Percentiles rank a stretch among this genome's conserved stretches.
phyloP scores from a whole-genome alignment of 2,329 filamentous ascomycete species.

The Microdochium trichocladiopsis region DNA sequence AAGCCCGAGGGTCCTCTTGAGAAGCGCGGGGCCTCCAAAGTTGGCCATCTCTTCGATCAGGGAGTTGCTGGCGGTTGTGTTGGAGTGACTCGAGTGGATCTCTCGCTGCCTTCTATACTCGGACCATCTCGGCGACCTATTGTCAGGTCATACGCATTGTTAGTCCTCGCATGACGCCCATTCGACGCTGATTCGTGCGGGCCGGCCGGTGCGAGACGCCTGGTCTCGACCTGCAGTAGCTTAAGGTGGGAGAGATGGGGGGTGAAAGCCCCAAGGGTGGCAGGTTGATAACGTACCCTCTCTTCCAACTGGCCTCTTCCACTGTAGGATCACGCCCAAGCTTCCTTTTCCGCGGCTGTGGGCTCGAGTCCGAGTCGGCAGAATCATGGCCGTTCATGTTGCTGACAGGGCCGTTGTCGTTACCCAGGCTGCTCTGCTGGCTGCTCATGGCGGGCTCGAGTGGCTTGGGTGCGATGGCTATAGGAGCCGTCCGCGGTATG shows the following conservation, averaged over 20 bases:
- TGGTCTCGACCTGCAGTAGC: slow-evolving; percentile 7
- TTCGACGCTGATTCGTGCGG: neutral
- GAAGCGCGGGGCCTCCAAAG: slow-evolving; percentile 56
- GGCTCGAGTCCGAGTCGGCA: slow-evolving; percentile 49
- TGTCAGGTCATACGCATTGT: slow-evolving; percentile 39
- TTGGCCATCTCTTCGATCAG: slow-evolving; percentile 66
- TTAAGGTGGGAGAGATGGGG: slow-evolving; percentile 22
- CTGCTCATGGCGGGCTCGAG: slow-evolving; percentile 35
- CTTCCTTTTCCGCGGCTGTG: slow-evolving; percentile 74
- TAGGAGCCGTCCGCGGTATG: slow-evolving; percentile 53
- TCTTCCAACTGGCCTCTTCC: slow-evolving; percentile 56
- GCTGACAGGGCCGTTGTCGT: slow-evolving; percentile 40
- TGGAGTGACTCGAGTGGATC: slow-evolving; percentile 52
- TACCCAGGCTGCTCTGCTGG: slow-evolving; percentile 34
- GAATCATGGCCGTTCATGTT: slow-evolving; percentile 46
- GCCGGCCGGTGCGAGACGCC: slow-evolving; percentile 11
- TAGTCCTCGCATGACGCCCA: slow-evolving; percentile 24
- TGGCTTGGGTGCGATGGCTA: slow-evolving; percentile 58
- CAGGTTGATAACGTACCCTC: slow-evolving; percentile 45
- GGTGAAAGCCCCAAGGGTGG: slow-evolving; percentile 6
- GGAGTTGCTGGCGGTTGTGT: slow-evolving; percentile 54
- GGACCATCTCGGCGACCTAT: slow-evolving; percentile 49
- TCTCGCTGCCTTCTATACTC: slow-evolving; percentile 46
- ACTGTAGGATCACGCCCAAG: slow-evolving; percentile 52
- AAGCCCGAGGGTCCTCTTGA: slow-evolving; percentile 66